phyloP scores from a whole-genome alignment of 805 yeast genomes.

The Candida piceae region DNA sequence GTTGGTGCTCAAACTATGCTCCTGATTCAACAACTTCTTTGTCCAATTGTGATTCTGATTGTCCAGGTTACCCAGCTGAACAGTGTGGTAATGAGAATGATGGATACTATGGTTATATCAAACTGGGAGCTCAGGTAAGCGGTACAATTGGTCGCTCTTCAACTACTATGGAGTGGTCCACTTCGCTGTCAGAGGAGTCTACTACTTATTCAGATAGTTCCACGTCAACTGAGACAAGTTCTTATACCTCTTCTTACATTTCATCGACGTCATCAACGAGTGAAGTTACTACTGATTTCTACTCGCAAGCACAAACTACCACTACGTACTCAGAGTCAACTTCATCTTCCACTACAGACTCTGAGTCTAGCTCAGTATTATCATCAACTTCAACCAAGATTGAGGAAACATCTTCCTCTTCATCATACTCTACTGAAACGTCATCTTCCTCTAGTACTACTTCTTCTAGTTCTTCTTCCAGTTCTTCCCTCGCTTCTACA shows the following conservation, averaged over 20 bases:
- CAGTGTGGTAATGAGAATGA: conserved; percentile 30
- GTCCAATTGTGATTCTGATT: conserved; percentile 31
- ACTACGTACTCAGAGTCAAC: too few relatives aligned
- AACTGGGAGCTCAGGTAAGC: conserved; percentile 2
- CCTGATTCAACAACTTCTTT: conserved; percentile 36
- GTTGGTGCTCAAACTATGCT: conserved; percentile 46
- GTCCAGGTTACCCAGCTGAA: conserved; percentile 44
- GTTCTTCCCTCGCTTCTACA: conserved; percentile 3
- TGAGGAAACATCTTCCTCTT: conserved; percentile 1
- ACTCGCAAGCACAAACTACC: too few relatives aligned
- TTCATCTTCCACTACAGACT: not conserved
- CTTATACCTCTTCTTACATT: too few relatives aligned
- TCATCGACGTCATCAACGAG: too few relatives aligned
- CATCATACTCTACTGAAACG: conserved; percentile 3
- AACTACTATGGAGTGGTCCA: not conserved
- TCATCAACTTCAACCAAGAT: not conserved
- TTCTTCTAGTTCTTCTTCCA: conserved; percentile 7
- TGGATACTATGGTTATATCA: conserved; percentile 23
- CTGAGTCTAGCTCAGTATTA: too few relatives aligned
- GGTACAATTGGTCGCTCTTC: not conserved
- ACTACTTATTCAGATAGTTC: too few relatives aligned
- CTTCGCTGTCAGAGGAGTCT: too few relatives aligned
- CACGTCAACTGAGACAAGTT: too few relatives aligned
- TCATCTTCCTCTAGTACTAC: conserved; percentile 2
- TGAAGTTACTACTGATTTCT: too few relatives aligned